These are phyloP conservation scores for Diversispora epigaea DNA, from an alignment of 192 early-diverging fungal genomes.

Conservation along the genomic window DNA sequence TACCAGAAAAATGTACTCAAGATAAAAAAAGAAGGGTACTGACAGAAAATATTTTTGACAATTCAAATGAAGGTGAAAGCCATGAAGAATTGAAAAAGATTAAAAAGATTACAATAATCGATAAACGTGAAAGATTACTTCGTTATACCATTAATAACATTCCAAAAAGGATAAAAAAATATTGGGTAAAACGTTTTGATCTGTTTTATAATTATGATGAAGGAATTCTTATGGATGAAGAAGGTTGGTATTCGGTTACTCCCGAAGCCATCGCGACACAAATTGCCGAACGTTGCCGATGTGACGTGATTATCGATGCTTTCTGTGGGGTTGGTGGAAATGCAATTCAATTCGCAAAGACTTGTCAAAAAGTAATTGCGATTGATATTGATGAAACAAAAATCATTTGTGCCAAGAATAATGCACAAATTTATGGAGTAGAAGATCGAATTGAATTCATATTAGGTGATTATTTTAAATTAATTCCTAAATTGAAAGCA, in stretches of 20 bases:
- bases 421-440: constrained; percentile 90
- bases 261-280: constrained; percentile 86
- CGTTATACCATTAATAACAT: too few species aligned
- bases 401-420: constrained; percentile 78
- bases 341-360: constrained; percentile 91
- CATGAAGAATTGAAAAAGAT: too few species aligned
- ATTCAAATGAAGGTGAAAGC: too few species aligned
- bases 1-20: too few species aligned
- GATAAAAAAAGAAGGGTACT: too few species aligned
- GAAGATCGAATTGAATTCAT: constrained; percentile 91
- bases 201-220: constrained; percentile 85
- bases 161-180: constrained; percentile 49
- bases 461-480: constrained; percentile 79
- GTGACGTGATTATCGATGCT: constrained; percentile 78
- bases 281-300: constrained; percentile 67
- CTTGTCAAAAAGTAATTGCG: constrained; percentile 86
- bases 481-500: constrained; percentile 71
- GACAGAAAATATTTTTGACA: too few species aligned
- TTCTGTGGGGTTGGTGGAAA: constrained; percentile 98
- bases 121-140: too few species aligned
- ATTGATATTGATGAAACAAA: constrained; percentile 85
- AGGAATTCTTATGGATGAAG: constrained; percentile 63
- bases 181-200: constrained; percentile 80
- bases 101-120: too few species aligned
- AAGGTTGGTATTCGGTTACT: constrained; percentile 94